Conservation (phyloP, 225 moss, liverwort and hornwort species). For the Antitrichia curtipendula region DNA sequence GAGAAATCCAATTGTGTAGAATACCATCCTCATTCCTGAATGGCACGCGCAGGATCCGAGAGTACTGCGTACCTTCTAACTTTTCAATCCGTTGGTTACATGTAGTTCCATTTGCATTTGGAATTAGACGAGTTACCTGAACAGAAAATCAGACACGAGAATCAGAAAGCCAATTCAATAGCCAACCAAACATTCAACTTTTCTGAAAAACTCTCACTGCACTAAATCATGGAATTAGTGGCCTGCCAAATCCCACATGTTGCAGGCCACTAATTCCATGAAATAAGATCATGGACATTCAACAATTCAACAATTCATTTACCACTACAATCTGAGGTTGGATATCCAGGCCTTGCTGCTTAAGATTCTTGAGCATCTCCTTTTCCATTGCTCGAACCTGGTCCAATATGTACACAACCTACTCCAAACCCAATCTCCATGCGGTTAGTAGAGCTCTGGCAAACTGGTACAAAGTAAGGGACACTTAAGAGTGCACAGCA, state of each 20-base stretch:
- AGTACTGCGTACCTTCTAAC: slow-evolving; percentile 56
- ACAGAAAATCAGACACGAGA: neutral
- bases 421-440: slow-evolving; percentile 4
- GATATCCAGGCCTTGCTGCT: slow-evolving; percentile 66
- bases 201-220: neutral
- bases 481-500: neutral
- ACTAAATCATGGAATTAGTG: neutral
- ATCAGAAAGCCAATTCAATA: neutral
- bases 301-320: neutral
- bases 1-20: slow-evolving; percentile 81
- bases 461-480: neutral
- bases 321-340: slow-evolving; percentile 75
- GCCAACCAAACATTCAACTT: neutral
- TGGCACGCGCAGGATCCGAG: slow-evolving; percentile 72
- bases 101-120: slow-evolving; percentile 68
- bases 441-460: neutral
- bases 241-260: neutral
- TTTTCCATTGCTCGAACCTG: slow-evolving; percentile 84
- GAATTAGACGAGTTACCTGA: slow-evolving; percentile 94
- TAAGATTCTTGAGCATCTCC: slow-evolving; percentile 68
- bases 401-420: slow-evolving; percentile 94
- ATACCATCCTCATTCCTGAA: slow-evolving; percentile 49
- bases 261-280: neutral
- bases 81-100: slow-evolving; percentile 72
- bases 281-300: neutral